Conservation (phyloP, 2,329 filamentous ascomycete species). For the Xylariaceae sp. region DNA sequence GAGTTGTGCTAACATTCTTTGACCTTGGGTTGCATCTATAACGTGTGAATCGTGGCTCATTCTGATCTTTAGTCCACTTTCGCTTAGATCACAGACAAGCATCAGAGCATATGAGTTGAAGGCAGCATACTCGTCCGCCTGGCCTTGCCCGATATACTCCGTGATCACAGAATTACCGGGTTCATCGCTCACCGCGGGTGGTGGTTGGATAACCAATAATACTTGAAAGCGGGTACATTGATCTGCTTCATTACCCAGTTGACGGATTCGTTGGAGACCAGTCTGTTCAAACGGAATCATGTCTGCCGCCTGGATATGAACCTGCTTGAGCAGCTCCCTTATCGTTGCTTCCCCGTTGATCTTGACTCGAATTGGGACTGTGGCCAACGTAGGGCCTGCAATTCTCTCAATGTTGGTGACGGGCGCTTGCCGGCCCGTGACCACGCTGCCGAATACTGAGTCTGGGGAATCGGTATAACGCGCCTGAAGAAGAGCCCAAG, state of each 20-base stretch:
- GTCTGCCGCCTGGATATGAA: neutral
- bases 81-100: too few species aligned
- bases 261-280: neutral
- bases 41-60: too few species aligned
- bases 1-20: too few species aligned
- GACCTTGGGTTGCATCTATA: too few species aligned
- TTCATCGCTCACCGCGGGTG: too few species aligned
- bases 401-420: neutral
- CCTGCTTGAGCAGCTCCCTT: neutral
- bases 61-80: too few species aligned
- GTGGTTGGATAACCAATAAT: conserved; percentile 2
- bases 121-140: too few species aligned
- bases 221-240: neutral
- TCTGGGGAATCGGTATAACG: neutral
- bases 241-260: conserved; percentile 1
- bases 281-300: conserved; percentile 5
- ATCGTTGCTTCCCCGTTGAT: neutral
- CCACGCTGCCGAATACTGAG: neutral
- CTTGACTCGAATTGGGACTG: conserved; percentile 1
- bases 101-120: too few species aligned
- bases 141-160: too few species aligned
- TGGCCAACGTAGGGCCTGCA: conserved; percentile 9
- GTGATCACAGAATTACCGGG: too few species aligned
- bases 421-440: conserved; percentile 4
- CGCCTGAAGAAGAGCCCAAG: conserved; percentile 8